These are phyloP conservation scores for Sporisorium exsertum DNA, from an alignment of 1,284 basidiomycete species.

Conservation along the genomic window DNA sequence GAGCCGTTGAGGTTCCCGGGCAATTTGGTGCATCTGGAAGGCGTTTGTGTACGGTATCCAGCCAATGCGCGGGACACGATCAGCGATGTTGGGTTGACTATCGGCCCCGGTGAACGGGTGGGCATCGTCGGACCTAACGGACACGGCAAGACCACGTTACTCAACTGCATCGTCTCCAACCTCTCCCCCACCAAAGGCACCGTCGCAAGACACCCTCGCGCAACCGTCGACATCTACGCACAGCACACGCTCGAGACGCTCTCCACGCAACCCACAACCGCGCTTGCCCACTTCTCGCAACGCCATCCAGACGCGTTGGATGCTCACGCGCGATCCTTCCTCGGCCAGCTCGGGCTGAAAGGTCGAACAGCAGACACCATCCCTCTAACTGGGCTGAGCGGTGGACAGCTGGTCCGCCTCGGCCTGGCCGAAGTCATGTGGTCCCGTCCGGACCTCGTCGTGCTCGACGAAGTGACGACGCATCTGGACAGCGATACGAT, in stretches of 20 bases:
- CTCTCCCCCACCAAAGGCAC: constrained; percentile 74
- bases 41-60: constrained; percentile 72
- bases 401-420: constrained; percentile 74
- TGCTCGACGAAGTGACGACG: constrained; percentile 68
- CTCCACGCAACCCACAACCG: constrained; percentile 51
- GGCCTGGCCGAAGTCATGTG: constrained; percentile 58
- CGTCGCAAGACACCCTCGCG: constrained; percentile 75
- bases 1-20: constrained; percentile 74
- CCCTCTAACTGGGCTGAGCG: constrained; percentile 60
- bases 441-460: constrained; percentile 50
- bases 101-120: constrained; percentile 75
- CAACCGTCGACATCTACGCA: constrained; percentile 73
- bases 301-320: constrained; percentile 23
- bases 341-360: constrained; percentile 71
- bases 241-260: constrained; percentile 70
- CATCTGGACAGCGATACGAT: constrained; percentile 79
- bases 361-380: constrained; percentile 55
- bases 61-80: constrained; percentile 71
- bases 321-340: constrained; percentile 62
- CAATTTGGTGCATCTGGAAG: constrained; percentile 73
- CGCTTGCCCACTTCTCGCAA: constrained; percentile 71
- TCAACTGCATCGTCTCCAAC: constrained; percentile 73
- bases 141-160: constrained; percentile 58
- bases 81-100: constrained; percentile 74
- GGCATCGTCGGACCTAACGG: constrained; percentile 74